Base-by-base conservation (phyloP, 2,329 filamentous ascomycete genomes). In the Fusarium pseudocircinatum region DNA sequence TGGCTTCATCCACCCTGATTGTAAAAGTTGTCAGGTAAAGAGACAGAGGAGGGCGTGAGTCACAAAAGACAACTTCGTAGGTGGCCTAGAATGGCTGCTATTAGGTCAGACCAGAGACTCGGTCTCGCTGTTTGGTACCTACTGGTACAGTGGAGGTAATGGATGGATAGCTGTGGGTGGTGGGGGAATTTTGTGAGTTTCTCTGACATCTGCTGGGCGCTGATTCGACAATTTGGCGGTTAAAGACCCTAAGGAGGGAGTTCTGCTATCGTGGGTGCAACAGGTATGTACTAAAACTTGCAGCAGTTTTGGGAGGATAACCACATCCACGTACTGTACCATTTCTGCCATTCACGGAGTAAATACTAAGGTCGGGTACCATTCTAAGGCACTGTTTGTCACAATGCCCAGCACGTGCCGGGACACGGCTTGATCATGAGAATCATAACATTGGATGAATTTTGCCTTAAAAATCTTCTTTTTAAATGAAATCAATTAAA, bases 1-100 rank as follows among this genome's bases (percentile, higher is more conserved):
- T 77, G 75, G 72, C 76, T 78, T 78, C 77, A 78, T 78, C 76
- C 77, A 78, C 72, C 57, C 72, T 67, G 73, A 60, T 61, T 75
- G 66, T 42, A 61, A 70, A 65, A 66, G 70, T 64, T 47, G 67
- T 67, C 62, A 46, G 58, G 43, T 63, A 44, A 68, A 56, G 67
- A 57, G 59, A 42, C 63, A 75, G 67, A 70, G 56, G 67, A 75
- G 61, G 67, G 73, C 76, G 74, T 78, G 77, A 78, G 74, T 78
- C 77, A 78, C 74, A 76, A 74, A 74, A 44, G 71, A 69, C 74
- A 74, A 73, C 39, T 50, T 47, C 60, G 60, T 32, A 54, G 34
- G 34, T 39, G 24, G 44, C 57, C 43, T 57, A 52, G 36, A 46
- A 47, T 44, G 47, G 58, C 50, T 65, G 40, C 60, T 65, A 44